Conservation (phyloP, 2,329 filamentous ascomycete species). For the Talaromyces sp. region DNA sequence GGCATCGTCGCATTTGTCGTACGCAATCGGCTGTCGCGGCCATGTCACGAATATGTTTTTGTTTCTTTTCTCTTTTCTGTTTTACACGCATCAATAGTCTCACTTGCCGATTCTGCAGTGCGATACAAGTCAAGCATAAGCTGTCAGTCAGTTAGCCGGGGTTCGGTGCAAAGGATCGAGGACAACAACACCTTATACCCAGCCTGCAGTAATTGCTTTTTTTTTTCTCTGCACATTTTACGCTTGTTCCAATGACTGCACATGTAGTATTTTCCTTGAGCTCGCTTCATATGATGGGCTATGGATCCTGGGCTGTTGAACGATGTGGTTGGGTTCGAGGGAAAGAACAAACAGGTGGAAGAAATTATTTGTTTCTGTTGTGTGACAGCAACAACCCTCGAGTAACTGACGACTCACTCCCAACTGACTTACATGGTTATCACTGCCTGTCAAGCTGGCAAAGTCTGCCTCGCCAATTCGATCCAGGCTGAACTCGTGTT, state of each 20-base stretch:
- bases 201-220: not conserved
- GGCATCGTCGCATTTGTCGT: not conserved
- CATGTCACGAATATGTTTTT: slow-evolving; percentile 4
- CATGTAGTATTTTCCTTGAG: not conserved
- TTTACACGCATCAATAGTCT: not conserved
- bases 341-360: not conserved
- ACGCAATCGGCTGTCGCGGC: slow-evolving; percentile 6
- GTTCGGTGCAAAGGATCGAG: not conserved
- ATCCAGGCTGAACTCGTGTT: slow-evolving; percentile 1
- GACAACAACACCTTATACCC: too few species aligned
- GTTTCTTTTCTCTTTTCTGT: not conserved
- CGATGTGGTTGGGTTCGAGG: not conserved
- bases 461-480: not conserved
- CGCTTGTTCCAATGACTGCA: not conserved
- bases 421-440: not conserved
- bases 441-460: not conserved
- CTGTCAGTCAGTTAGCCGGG: not conserved
- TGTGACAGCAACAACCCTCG: not conserved
- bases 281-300: slow-evolving; percentile 5
- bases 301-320: not conserved
- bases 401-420: not conserved
- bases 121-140: not conserved
- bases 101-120: not conserved
- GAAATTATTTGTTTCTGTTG: not conserved
- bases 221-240: not conserved